Evolutionary conservation across 2,329 filamentous ascomycete species (phyloP).

Genomic region (Colletotrichum sp.): DNA sequence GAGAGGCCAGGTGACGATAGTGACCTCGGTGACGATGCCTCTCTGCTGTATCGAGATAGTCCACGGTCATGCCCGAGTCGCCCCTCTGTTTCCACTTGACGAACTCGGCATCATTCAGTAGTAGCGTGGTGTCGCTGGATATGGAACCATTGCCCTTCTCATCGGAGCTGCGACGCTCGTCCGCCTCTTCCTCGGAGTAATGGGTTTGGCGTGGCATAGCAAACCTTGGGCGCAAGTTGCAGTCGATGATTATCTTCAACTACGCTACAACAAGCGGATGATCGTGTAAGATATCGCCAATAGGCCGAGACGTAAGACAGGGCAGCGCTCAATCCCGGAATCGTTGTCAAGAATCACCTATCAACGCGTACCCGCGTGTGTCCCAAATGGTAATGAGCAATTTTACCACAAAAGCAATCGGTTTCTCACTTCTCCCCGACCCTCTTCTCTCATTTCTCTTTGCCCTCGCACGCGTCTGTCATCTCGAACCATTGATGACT

Average conservation of each 20-base stretch:
- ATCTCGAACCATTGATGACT: neutral
- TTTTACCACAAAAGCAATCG: too few species aligned
- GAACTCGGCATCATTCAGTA: neutral
- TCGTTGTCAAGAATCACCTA: neutral
- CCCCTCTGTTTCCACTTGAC: neutral
- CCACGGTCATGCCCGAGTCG: neutral
- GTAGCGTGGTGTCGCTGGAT: neutral
- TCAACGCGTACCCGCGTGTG: neutral
- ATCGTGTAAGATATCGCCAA: neutral
- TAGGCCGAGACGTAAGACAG: neutral
- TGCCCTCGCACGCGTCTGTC: neutral
- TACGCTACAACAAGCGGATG: neutral
- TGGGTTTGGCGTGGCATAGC: neutral
- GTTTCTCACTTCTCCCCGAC: neutral
- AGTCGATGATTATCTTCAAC: accelerated
- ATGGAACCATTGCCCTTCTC: neutral
- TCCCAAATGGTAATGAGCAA: neutral
- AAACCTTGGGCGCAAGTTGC: neutral
- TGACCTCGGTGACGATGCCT: neutral
- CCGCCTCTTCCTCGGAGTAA: neutral
- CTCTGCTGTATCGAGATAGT: neutral
- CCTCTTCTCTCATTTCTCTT: neutral
- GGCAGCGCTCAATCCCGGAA: neutral
- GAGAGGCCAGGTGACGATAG: neutral
- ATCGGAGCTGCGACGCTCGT: neutral